phyloP scores from a whole-genome alignment of 1,284 basidiomycete species.

The Bjerkandera adusta region DNA sequence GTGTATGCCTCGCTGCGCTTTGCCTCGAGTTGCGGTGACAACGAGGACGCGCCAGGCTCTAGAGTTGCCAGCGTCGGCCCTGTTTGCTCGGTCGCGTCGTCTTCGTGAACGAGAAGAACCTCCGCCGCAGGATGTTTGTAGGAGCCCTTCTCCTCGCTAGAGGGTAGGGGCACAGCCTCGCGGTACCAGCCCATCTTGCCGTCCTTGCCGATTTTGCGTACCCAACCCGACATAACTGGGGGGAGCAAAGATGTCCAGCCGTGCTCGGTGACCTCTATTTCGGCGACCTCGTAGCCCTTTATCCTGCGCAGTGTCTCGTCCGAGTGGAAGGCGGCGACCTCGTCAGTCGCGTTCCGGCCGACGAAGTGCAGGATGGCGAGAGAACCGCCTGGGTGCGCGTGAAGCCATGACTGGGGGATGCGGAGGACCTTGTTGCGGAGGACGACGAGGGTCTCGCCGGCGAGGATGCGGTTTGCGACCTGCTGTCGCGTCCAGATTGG shows the following conservation, averaged over 20 bases:
- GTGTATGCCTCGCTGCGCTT: constrained; percentile 81
- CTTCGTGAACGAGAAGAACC: constrained; percentile 57
- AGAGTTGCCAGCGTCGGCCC: constrained; percentile 52
- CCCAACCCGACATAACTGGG: constrained; percentile 86
- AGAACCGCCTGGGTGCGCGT: constrained; percentile 86
- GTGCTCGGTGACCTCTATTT: constrained; percentile 54
- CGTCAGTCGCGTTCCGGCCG: constrained; percentile 92
- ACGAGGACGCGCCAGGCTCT: constrained; percentile 46
- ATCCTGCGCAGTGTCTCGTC: constrained; percentile 66
- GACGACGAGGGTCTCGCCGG: constrained; percentile 80
- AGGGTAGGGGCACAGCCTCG: constrained; percentile 51
- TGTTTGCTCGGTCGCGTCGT: constrained; percentile 22
- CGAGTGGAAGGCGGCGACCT: constrained; percentile 91
- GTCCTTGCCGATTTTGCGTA: constrained; percentile 43
- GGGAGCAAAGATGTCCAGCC: constrained; percentile 86
- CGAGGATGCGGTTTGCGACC: constrained; percentile 68
- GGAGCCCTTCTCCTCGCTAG: constrained; percentile 31
- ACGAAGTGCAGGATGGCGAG: constrained; percentile 94
- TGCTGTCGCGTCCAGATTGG: constrained; percentile 50
- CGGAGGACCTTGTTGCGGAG: constrained; percentile 78
- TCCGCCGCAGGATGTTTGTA: constrained; percentile 45
- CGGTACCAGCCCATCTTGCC: constrained; percentile 56
- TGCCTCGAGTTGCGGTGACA: constrained; percentile 64
- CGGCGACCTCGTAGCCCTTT: constrained; percentile 72
- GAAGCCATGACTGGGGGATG: constrained; percentile 83